Conservation (phyloP, 2,329 filamentous ascomycete genomes). For the Beauveria asiatica region DNA sequence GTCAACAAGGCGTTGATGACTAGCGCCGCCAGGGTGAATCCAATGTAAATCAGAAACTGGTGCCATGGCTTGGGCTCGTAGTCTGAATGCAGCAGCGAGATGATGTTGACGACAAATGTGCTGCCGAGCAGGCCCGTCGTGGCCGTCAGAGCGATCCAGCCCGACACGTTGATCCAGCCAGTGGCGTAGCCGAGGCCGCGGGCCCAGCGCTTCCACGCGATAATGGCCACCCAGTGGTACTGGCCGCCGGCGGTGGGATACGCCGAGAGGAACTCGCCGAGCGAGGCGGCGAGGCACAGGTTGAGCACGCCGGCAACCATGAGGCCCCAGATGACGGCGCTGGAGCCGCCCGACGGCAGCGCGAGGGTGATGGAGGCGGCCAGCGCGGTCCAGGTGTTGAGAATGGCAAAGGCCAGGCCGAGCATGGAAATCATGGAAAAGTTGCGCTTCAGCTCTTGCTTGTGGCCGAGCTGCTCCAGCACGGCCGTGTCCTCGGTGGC, state of each 20-base stretch:
- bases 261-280: conserved; percentile 63
- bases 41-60: conserved; percentile 65
- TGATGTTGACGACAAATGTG: conserved; percentile 57
- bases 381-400: conserved; percentile 43
- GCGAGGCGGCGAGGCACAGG: conserved; percentile 56
- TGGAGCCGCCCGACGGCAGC: conserved; percentile 62
- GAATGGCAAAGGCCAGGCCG: conserved; percentile 39
- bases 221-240: conserved; percentile 64
- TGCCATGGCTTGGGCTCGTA: conserved; percentile 58
- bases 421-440: conserved; percentile 41
- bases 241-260: conserved; percentile 53
- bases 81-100: conserved; percentile 49
- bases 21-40: conserved; percentile 52
- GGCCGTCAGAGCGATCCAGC: conserved; percentile 61
- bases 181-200: conserved; percentile 60
- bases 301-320: conserved; percentile 57
- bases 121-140: conserved; percentile 60
- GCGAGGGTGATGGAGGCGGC: conserved; percentile 38
- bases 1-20: conserved; percentile 56
- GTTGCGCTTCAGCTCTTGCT: conserved; percentile 41
- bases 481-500: background rate
- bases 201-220: conserved; percentile 52
- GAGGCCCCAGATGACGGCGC: conserved; percentile 65
- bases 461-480: conserved; percentile 27
- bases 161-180: conserved; percentile 66